phyloP scores from a whole-genome alignment of 2,329 filamentous ascomycete species.

The Microascus cirrosus region DNA sequence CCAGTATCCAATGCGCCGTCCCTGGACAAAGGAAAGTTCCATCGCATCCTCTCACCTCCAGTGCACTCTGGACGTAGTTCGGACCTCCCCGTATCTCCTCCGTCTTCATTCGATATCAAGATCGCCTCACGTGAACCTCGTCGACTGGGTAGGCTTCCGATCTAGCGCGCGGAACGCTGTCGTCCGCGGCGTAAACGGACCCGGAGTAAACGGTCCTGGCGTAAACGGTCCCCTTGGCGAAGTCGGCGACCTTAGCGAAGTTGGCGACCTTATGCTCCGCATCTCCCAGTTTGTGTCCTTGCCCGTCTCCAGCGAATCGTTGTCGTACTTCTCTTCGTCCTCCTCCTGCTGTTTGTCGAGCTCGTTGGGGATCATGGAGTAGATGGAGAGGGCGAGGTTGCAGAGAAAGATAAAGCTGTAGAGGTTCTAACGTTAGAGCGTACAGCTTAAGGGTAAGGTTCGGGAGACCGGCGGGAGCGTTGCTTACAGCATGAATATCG shows the following conservation, averaged over 20 bases:
- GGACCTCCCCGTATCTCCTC: background rate
- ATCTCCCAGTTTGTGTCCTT: slow-evolving; percentile 40
- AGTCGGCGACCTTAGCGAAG: background rate
- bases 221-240: background rate
- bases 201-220: slow-evolving; percentile 2
- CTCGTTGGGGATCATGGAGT: slow-evolving; percentile 45
- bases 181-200: slow-evolving; percentile 54
- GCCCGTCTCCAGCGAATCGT: background rate
- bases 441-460: slow-evolving; percentile 25
- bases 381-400: slow-evolving; percentile 38
- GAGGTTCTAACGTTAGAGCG: background rate
- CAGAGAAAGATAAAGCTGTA: background rate
- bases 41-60: background rate
- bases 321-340: slow-evolving; percentile 28
- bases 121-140: background rate
- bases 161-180: slow-evolving; percentile 56
- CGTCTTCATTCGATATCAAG: background rate
- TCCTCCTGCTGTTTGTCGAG: slow-evolving; percentile 33
- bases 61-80: background rate
- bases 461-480: background rate
- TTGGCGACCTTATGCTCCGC: slow-evolving; percentile 32
- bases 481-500: slow-evolving; percentile 57
- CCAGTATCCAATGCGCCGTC: background rate
- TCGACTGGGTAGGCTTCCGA: slow-evolving; percentile 22
- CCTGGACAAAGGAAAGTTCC: background rate